phyloP scores from a whole-genome alignment of 2,329 filamentous ascomycete species.

The Lasiodiplodia sp. region DNA sequence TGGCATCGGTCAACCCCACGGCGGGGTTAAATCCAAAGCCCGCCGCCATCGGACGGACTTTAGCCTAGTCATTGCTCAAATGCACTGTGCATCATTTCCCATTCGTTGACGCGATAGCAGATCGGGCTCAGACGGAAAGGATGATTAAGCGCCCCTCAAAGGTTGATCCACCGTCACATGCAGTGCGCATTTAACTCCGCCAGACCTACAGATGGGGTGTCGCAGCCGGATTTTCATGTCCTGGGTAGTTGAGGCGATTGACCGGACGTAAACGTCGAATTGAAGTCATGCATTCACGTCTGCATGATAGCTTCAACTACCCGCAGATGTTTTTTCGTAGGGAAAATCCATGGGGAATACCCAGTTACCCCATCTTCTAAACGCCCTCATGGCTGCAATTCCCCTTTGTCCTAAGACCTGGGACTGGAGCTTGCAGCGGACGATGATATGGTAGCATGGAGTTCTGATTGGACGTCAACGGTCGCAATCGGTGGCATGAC shows the following conservation, averaged over 20 bases:
- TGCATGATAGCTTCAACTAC: neutral
- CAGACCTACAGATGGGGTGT: neutral
- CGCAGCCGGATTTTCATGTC: neutral
- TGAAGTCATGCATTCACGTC: too few species aligned
- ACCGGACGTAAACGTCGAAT: too few species aligned
- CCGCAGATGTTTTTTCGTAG: too few species aligned
- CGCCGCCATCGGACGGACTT: conserved; percentile 17
- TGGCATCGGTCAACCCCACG: conserved; percentile 18
- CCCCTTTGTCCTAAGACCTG: too few species aligned
- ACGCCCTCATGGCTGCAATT: too few species aligned
- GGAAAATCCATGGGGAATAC: too few species aligned
- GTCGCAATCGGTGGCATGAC: neutral
- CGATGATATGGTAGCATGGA: neutral
- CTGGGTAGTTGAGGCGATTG: too few species aligned
- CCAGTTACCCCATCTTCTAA: too few species aligned
- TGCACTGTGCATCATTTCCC: neutral
- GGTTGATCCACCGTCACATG: neutral
- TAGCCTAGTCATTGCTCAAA: neutral
- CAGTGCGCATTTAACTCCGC: too few species aligned
- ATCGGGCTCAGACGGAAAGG: neutral
- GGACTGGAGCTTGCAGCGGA: too few species aligned
- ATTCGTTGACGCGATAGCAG: neutral
- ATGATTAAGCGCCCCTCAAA: neutral
- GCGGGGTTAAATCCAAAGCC: conserved; percentile 21
- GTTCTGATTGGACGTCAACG: neutral